Conservation (phyloP, 768 basidiomycete species). For the Serpula lacrymans region DNA sequence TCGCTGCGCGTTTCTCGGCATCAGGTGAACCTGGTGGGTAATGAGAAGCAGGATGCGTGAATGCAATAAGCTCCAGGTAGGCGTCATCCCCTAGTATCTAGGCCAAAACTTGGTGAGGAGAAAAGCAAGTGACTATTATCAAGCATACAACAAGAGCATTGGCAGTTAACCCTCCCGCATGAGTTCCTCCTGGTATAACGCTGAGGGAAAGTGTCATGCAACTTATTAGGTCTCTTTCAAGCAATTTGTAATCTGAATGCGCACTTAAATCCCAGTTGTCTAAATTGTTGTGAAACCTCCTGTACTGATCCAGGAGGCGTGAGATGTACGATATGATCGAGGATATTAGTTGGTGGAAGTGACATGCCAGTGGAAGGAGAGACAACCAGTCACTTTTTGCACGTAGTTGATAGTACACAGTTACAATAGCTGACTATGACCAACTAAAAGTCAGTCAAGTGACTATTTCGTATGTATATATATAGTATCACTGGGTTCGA, state of each 20-base stretch:
- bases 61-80: constrained; percentile 70
- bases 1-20: constrained; percentile 38
- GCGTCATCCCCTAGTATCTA: constrained; percentile 54
- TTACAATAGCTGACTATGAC: no score
- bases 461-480: no score
- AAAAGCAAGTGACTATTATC: background rate
- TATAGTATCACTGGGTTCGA: no score
- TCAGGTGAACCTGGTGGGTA: constrained; percentile 52
- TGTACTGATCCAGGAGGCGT: constrained; percentile 58
- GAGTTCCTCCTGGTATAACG: constrained; percentile 64
- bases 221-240: no score
- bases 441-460: no score
- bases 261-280: constrained; percentile 65
- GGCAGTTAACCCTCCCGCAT: constrained; percentile 57
- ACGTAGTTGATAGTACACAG: no score
- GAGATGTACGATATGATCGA: constrained; percentile 75
- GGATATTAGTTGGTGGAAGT: constrained; percentile 34
- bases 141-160: constrained; percentile 60
- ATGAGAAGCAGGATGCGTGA: constrained; percentile 50
- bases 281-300: constrained; percentile 48
- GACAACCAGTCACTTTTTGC: no score
- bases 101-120: background rate
- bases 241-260: no score
- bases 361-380: no score
- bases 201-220: constrained; percentile 29